These are phyloP conservation scores for Mycosarcoma maydis DNA, from an alignment of 1,284 basidiomycete species.

Conservation along the genomic window DNA sequence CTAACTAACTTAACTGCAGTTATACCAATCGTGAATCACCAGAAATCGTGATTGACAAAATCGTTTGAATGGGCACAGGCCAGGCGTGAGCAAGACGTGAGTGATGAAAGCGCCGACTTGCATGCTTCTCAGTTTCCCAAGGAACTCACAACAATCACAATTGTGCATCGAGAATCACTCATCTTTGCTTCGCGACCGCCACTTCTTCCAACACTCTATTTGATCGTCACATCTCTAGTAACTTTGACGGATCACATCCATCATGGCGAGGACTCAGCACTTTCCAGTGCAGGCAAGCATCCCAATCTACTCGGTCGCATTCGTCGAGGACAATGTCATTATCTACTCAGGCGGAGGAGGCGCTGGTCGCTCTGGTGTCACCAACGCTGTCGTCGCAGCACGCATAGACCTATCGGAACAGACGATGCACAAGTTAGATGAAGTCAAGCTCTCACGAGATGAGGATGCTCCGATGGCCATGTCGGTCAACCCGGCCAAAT, in stretches of 20 bases:
- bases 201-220: too few relatives aligned
- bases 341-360: conserved; percentile 64
- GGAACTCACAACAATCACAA: too few relatives aligned
- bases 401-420: conserved; percentile 25
- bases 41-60: too few relatives aligned
- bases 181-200: too few relatives aligned
- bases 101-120: too few relatives aligned
- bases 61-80: too few relatives aligned
- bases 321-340: conserved; percentile 49
- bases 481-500: conserved; percentile 41
- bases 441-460: conserved; percentile 53
- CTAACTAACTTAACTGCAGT: too few relatives aligned
- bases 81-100: too few relatives aligned
- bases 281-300: conserved; percentile 50
- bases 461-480: conserved; percentile 66
- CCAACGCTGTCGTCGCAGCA: conserved; percentile 57
- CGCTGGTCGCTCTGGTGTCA: conserved; percentile 58
- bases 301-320: conserved; percentile 63
- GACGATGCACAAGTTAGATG: conserved; percentile 34
- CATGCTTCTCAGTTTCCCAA: too few relatives aligned
- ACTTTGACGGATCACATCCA: neutral
- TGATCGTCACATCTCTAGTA: too few relatives aligned
- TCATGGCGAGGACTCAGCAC: conserved; percentile 46
- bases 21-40: too few relatives aligned
- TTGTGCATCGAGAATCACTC: too few relatives aligned